Conservation (phyloP, 176 grass and related monocot species). For the Zea luxurians region DNA sequence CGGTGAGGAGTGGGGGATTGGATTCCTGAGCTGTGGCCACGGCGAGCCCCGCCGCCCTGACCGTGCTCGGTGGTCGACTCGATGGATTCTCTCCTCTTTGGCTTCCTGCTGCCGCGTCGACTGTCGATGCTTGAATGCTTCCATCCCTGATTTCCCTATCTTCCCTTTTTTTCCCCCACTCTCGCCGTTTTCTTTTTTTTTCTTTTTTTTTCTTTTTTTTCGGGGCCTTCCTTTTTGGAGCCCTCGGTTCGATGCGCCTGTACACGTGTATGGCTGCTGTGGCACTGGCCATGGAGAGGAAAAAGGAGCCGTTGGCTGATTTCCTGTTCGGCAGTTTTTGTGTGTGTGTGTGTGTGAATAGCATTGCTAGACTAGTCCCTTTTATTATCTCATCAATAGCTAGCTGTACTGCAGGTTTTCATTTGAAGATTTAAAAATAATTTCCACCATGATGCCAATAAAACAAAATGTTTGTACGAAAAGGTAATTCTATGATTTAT, state of each 20-base stretch:
- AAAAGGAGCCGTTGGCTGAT: background rate
- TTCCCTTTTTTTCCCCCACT: background rate
- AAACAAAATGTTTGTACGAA: too few relatives aligned
- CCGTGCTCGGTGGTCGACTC: background rate
- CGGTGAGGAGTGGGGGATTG: conserved; percentile 18
- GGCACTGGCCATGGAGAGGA: background rate
- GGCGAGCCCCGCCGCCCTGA: background rate
- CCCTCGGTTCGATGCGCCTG: background rate
- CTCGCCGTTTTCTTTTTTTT: background rate
- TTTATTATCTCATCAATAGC: background rate
- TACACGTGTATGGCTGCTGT: background rate
- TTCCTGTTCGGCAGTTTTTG: background rate
- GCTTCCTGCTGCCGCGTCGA: background rate
- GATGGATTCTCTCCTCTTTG: background rate
- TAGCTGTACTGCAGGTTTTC: too few relatives aligned
- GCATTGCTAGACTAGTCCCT: background rate
- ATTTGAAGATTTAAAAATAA: too few relatives aligned
- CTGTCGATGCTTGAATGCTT: background rate
- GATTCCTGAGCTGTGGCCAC: conserved; percentile 34
- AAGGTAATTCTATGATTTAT: too few relatives aligned
- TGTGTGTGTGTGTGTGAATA: background rate
- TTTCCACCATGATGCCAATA: too few relatives aligned
- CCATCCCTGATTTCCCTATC: background rate
- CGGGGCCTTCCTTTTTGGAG: background rate
- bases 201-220: background rate